Evolutionary conservation across 139 green algal genomes (phyloP), one percentile per base, ranked within the genome.

Genomic region (Asterochloris sp.): DNA sequence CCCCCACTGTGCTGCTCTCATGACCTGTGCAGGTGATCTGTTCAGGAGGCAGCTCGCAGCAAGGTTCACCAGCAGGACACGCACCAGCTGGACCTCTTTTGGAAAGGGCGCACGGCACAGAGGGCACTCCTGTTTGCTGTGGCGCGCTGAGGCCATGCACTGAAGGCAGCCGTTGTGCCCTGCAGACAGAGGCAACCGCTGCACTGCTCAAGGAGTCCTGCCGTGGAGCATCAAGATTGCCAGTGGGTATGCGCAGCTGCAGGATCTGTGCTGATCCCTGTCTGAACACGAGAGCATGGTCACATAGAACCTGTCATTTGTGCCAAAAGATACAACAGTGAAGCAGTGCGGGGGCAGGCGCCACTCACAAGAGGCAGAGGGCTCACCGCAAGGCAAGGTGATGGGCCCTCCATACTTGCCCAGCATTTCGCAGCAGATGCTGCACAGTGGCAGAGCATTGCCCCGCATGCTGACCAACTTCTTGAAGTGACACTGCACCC

Each of bases 111-210:
- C 81, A 0, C 91, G 85, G 86, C 92, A 95, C 10, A 95, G 87
- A 10, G 92, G 92, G 79, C 92, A 95, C 60, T 90, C 78, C 1
- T 90, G 73, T 19, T 90, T 89, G 26, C 78, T 75, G 28, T 76
- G 74, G 69, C 91, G 89, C 60, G 94, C 76, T 75, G 83, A 79
- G 0, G 80, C 62, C 73, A 93, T 86, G 84, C 92, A 95, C 15
- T 92, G 83, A n/a, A 91, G 62, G 84, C 92, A 95, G 0, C 86
- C 86, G 74, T 95, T 95, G 84, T 95, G 92, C 0, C 92, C 91
- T 94, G 85, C 77, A 78, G 38, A 54, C 38, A 54, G 38, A 78
- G 0, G 47, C 8, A 16, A 47, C 9, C 14, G 19, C 27, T 76
- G 27, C 29, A 79, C 0, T 15, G 16, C 27, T 61, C 13, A 67